These are phyloP conservation scores for Tagetes patula DNA, from an alignment of 129 eudicot genomes.

Conservation along the genomic window DNA sequence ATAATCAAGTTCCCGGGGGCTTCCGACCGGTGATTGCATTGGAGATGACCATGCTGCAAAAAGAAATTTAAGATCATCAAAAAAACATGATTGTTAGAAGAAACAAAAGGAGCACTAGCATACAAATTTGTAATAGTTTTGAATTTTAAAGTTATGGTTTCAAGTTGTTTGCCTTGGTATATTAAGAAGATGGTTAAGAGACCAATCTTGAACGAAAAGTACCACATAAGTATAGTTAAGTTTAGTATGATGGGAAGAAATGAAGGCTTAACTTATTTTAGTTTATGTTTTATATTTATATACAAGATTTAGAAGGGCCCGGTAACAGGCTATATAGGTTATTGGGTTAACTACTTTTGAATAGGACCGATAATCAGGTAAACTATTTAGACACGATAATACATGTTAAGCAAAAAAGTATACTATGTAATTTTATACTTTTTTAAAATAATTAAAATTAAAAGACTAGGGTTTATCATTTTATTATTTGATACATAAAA, in stretches of 20 bases:
- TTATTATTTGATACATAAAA: too few relatives aligned
- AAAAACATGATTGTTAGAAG: not conserved
- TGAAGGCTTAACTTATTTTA: not conserved
- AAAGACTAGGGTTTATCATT: too few relatives aligned
- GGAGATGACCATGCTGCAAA: constrained; percentile 14
- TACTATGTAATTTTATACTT: too few relatives aligned
- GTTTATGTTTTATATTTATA: not conserved
- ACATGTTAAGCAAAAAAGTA: too few relatives aligned
- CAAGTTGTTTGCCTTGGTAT: not conserved
- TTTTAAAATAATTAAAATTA: too few relatives aligned
- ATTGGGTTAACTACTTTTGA: too few relatives aligned
- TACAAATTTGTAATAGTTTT: not conserved
- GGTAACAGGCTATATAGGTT: too few relatives aligned
- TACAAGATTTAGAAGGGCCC: not conserved
- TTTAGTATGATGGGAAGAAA: not conserved
- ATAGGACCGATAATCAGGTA: too few relatives aligned
- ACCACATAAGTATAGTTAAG: not conserved
- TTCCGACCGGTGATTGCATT: not conserved
- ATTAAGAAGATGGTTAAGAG: constrained; percentile 14
- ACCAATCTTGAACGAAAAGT: constrained; percentile 13
- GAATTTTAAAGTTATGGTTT: not conserved
- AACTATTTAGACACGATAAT: too few relatives aligned
- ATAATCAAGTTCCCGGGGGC: not conserved
- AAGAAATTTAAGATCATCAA: not conserved
- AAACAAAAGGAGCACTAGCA: not conserved